A percentile compares a stretch with the other conserved stretches of the same genome.
Evolutionary conservation across 2,329 filamentous ascomycete species (phyloP).

Genomic region (Didymosphaeria variabile): DNA sequence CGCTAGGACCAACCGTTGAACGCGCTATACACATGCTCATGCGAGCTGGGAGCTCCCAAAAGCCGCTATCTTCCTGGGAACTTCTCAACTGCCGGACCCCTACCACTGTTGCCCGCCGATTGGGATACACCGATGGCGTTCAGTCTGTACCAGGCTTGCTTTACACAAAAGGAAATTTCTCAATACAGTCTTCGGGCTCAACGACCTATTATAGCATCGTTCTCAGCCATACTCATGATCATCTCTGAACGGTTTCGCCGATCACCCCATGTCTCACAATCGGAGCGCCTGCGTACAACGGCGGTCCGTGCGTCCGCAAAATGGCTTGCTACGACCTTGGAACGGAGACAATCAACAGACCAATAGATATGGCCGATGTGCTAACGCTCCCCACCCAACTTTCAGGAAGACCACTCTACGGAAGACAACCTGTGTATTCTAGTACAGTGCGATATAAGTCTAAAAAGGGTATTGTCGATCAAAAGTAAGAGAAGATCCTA

Average conservation of each 20-base stretch:
- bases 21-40: constrained; percentile 20
- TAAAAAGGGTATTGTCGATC: no score
- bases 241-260: background rate
- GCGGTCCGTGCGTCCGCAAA: background rate
- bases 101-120: background rate
- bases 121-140: no score
- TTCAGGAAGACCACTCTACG: background rate
- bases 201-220: background rate
- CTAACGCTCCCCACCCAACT: background rate
- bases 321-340: background rate
- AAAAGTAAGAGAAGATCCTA: no score
- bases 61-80: background rate
- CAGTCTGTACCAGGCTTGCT: background rate
- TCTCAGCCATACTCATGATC: background rate
- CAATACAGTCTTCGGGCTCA: background rate
- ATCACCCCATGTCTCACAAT: background rate
- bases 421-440: background rate
- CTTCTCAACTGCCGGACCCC: background rate
- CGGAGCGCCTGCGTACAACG: background rate
- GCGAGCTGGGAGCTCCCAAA: constrained; percentile 16
- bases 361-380: background rate
- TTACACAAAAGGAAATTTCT: background rate
- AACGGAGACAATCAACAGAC: background rate
- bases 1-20: constrained; percentile 11
- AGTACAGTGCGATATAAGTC: no score